Evolutionary conservation across 2,329 filamentous ascomycete species (phyloP).

Genomic region (Pleomassaria siparia): DNA sequence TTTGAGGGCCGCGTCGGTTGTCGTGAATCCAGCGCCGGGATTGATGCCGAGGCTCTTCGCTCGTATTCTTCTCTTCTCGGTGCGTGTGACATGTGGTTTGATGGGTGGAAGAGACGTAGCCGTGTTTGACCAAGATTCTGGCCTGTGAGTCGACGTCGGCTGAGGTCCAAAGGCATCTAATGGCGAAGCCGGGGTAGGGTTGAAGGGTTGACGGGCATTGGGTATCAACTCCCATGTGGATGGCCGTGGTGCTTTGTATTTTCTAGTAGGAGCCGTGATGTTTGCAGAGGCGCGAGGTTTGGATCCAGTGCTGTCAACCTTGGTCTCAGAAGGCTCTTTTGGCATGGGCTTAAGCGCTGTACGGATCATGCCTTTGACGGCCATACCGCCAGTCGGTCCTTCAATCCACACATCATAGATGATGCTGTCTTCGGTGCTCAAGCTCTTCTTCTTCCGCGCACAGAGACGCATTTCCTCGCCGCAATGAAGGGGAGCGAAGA

Average conservation of each 20-base stretch:
- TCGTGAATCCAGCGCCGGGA: neutral
- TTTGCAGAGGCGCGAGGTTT: too few species aligned
- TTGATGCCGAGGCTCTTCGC: neutral
- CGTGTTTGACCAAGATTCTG: too few species aligned
- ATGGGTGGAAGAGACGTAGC: neutral
- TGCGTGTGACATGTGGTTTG: neutral
- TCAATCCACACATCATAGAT: conserved; percentile 46
- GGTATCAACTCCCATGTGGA: too few species aligned
- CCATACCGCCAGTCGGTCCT: conserved; percentile 45
- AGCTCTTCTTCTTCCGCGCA: conserved; percentile 50
- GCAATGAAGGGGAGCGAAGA: conserved; percentile 78
- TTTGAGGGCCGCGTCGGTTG: neutral
- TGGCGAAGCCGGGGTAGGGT: too few species aligned
- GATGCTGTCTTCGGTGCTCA: conserved; percentile 11
- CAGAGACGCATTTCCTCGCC: conserved; percentile 71
- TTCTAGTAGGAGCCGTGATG: too few species aligned
- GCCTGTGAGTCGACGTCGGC: neutral
- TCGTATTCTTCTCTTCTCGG: neutral
- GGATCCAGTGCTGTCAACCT: too few species aligned
- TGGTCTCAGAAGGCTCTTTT: neutral
- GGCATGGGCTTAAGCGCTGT: conserved; percentile 5
- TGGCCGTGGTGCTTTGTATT: too few species aligned
- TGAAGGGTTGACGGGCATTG: too few species aligned
- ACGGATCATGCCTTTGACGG: conserved; percentile 46
- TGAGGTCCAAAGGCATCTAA: neutral